phyloP scores from a whole-genome alignment of 805 yeast genomes.

The Candida nitratophila region DNA sequence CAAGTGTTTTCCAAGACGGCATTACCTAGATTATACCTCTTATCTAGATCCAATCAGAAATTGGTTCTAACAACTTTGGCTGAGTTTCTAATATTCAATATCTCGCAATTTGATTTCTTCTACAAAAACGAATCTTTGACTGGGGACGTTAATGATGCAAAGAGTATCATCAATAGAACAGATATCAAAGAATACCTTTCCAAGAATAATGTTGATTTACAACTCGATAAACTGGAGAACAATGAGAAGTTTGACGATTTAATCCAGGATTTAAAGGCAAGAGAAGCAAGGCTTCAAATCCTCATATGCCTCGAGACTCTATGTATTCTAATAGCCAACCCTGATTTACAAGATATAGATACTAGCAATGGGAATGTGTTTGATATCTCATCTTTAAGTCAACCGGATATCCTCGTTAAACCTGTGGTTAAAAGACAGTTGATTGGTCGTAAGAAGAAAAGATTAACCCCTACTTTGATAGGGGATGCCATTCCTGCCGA shows the following conservation, averaged over 20 bases:
- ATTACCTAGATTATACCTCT: slow-evolving; percentile 20
- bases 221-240: not conserved
- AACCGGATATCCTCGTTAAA: too few relatives aligned
- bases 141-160: not conserved
- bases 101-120: slow-evolving; percentile 15
- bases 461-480: slow-evolving; percentile 25
- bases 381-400: too few relatives aligned
- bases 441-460: slow-evolving; percentile 22
- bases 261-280: slow-evolving; percentile 10
- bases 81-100: slow-evolving; percentile 12
- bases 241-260: not conserved
- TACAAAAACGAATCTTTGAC: not conserved
- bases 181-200: not conserved
- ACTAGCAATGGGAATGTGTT: not conserved
- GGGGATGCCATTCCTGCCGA: slow-evolving; percentile 22
- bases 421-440: slow-evolving; percentile 4
- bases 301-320: slow-evolving; percentile 21
- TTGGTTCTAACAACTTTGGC: slow-evolving; percentile 13
- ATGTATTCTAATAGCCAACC: slow-evolving; percentile 7
- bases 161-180: not conserved
- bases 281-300: slow-evolving; percentile 25
- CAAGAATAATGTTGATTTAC: not conserved
- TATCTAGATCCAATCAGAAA: slow-evolving; percentile 16
- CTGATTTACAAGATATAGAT: not conserved
- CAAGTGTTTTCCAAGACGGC: slow-evolving; percentile 26